phyloP scores from a whole-genome alignment of 1,284 basidiomycete species.

The Naganishia albida region DNA sequence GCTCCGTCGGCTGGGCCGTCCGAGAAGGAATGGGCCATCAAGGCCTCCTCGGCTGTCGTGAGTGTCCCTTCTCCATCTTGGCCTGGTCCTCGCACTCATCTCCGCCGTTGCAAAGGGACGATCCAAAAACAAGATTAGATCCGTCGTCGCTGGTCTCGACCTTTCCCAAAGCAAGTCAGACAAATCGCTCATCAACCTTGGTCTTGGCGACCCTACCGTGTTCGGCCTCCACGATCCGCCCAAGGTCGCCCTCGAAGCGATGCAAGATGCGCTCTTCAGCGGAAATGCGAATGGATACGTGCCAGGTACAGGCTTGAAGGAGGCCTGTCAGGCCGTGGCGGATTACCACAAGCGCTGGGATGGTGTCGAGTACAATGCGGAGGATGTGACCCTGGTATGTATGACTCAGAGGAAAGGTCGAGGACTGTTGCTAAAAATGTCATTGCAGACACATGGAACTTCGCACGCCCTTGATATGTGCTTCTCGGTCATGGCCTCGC shows the following conservation, averaged over 20 bases:
- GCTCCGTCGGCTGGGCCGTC: not conserved
- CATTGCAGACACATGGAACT: conserved; percentile 45
- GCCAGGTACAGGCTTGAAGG: conserved; percentile 42
- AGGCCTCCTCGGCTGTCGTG: conserved; percentile 42
- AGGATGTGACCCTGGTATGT: conserved; percentile 45
- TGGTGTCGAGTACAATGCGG: conserved; percentile 40
- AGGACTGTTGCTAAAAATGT: conserved; percentile 5
- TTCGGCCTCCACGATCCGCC: conserved; percentile 49
- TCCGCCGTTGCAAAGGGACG: conserved; percentile 32
- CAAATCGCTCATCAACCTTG: conserved; percentile 52
- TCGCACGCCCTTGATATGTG: conserved; percentile 45
- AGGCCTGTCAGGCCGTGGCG: conserved; percentile 48
- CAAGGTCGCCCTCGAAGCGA: conserved; percentile 42
- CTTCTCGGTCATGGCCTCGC: conserved; percentile 45
- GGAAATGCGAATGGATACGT: conserved; percentile 49
- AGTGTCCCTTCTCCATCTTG: conserved; percentile 27
- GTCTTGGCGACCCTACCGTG: conserved; percentile 51
- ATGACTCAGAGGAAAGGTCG: not conserved
- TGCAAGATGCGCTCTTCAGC: conserved; percentile 39
- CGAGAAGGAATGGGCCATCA: conserved; percentile 40
- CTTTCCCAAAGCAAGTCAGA: conserved; percentile 39
- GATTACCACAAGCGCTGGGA: conserved; percentile 51
- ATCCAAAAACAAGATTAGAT: conserved; percentile 45
- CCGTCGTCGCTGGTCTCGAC: conserved; percentile 39
- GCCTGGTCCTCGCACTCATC: not conserved